Evolutionary conservation across 306 rosid species (phyloP).

Genomic region (Arachis stenosperma): DNA sequence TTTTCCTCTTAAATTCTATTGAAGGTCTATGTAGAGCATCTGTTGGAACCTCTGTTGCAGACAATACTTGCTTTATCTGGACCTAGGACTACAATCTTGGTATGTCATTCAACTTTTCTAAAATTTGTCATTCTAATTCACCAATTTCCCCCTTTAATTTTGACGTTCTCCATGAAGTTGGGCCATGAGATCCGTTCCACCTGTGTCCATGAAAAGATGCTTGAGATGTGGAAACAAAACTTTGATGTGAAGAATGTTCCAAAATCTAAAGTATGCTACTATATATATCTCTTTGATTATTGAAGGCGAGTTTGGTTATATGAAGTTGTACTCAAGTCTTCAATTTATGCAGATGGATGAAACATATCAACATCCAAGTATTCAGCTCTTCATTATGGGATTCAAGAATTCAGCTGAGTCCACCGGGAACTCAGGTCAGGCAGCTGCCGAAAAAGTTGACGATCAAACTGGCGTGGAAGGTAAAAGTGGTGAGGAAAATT

Average conservation of each 20-base stretch:
- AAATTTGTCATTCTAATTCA: slow-evolving; percentile 3
- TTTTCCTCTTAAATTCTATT: slow-evolving; percentile 20
- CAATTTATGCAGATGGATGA: slow-evolving; percentile 77
- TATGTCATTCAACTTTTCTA: slow-evolving; percentile 35
- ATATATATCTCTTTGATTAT: slow-evolving; percentile 5
- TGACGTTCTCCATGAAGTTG: slow-evolving; percentile 56
- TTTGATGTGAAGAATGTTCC: slow-evolving; percentile 80
- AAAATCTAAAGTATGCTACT: slow-evolving; percentile 67
- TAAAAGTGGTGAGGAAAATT: slow-evolving; percentile 37
- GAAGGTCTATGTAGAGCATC: slow-evolving; percentile 87
- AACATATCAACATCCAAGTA: slow-evolving; percentile 90
- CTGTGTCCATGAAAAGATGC: slow-evolving; percentile 89
- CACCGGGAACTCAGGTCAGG: slow-evolving; percentile 37
- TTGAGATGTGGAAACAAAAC: slow-evolving; percentile 78
- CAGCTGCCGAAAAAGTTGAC: slow-evolving; percentile 42
- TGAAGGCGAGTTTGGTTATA: slow-evolving; percentile 4
- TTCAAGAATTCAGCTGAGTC: slow-evolving; percentile 45
- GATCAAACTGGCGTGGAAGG: slow-evolving; percentile 43
- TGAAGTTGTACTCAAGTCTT: slow-evolving; percentile 21
- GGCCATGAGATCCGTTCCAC: slow-evolving; percentile 91
- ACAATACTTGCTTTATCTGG: slow-evolving; percentile 83
- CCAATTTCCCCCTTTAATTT: slow-evolving; percentile 18
- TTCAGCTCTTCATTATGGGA: slow-evolving; percentile 77
- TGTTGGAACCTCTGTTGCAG: slow-evolving; percentile 80
- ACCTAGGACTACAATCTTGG: slow-evolving; percentile 83